Evolutionary conservation across 2,329 filamentous ascomycete species (phyloP).

Genomic region (Alternaria novae-zelandiae): DNA sequence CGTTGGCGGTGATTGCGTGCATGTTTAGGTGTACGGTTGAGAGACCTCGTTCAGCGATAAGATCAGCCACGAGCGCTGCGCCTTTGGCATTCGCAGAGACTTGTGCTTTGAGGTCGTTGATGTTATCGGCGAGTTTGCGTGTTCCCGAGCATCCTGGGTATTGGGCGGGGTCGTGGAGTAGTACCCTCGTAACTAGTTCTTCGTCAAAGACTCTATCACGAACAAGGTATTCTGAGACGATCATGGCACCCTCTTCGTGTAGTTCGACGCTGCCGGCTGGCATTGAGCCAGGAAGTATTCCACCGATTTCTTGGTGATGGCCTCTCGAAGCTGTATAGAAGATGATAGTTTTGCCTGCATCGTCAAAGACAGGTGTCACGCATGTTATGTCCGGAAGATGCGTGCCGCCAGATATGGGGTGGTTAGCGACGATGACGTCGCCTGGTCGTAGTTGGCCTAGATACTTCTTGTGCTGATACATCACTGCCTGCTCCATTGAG

Average conservation of each 20-base stretch:
- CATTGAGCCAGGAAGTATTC: constrained; percentile 45
- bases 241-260: constrained; percentile 57
- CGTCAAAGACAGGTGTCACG: constrained; percentile 35
- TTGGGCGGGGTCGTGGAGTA: constrained; percentile 27
- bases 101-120: constrained; percentile 46
- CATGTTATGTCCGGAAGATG: constrained; percentile 39
- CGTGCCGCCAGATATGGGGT: constrained; percentile 35
- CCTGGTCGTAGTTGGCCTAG: constrained; percentile 27
- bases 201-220: constrained; percentile 24
- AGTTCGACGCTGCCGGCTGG: constrained; percentile 55
- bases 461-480: constrained; percentile 31
- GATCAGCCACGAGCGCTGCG: constrained; percentile 42
- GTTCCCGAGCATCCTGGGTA: constrained; percentile 43
- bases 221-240: constrained; percentile 51
- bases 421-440: constrained; percentile 38
- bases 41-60: constrained; percentile 44
- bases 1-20: background rate
- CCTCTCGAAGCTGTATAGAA: constrained; percentile 39
- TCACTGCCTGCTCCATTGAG: constrained; percentile 33
- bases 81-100: constrained; percentile 45
- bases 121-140: constrained; percentile 42
- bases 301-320: constrained; percentile 40
- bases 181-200: background rate
- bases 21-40: background rate
- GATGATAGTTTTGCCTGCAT: constrained; percentile 23